Base-by-base conservation (phyloP, 441 rosid species). In the Euphorbia celastroides region DNA sequence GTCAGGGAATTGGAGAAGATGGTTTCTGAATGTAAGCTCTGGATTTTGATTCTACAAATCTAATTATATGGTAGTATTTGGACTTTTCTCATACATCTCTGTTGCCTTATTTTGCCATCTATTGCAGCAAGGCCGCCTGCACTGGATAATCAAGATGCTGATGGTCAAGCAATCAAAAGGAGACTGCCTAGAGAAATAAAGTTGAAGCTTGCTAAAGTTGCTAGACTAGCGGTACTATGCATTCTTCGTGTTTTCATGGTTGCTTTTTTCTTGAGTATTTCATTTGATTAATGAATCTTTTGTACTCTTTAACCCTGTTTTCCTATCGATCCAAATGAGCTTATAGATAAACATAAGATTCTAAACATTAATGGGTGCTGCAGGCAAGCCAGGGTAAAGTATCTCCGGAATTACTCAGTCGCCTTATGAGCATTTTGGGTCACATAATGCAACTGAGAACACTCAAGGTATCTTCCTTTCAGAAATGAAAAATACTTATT, bases 381-480 rank as follows among this genome's bases (percentile, higher is more conserved):
- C 98, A 87, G 88, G 95, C 98, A 66, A 89, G 86, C 81, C 92
- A 92, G 67, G 98, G 98, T 36, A 88, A 88, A 82, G 74, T 87
- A 72, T 81, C 99, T 27, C 79, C 78, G 75, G 99, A 94, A 80
- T 84, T 94, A 60, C 69, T 86, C 66, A 86, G 74, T 77, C 98
- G 94, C 77, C 94, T 94, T 52, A 88, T 88, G 93, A 83, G 93
- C 73, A 88, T 87, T 71, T 91, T 94, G 34, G 98, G 99, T 70
- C 98, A 94, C 81, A 64, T 92, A 75, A 88, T 94, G 70, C 97
- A 92, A 77, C 96, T 92, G 48, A 87, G 99, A 81, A 89, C 98
- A 48, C 85, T 94, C 11, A 92, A 94, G 98, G 98, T 94, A 83
- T 55, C 56, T 36, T 59, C 58, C 55, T 46, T 1, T 27, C n/a